A percentile compares a stretch with the other conserved stretches of the same genome.
Evolutionary conservation across 2,329 filamentous ascomycete genomes (phyloP).

Genomic region (Alternaria consortialis): DNA sequence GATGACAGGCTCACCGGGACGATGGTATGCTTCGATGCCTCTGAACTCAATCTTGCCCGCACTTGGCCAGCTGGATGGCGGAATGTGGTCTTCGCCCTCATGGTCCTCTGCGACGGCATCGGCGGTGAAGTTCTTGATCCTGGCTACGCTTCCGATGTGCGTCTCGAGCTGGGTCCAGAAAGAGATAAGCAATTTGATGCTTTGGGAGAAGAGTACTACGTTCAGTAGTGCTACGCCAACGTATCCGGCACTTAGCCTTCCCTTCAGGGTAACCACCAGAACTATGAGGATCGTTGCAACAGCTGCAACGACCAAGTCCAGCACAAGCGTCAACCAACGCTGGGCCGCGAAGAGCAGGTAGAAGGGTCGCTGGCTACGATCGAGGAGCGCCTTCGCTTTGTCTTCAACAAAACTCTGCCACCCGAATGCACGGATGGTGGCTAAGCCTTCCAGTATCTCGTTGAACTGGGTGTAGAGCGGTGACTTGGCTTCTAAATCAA

Average conservation of each 20-base stretch:
- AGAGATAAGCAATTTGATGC: constrained; percentile 60
- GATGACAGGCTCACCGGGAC: constrained; percentile 52
- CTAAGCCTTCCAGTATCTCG: constrained; percentile 59
- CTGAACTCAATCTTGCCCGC: constrained; percentile 56
- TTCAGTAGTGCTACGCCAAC: constrained; percentile 64
- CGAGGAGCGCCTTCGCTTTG: constrained; percentile 51
- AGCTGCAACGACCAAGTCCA: constrained; percentile 53
- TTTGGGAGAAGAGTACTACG: constrained; percentile 63
- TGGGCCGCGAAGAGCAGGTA: constrained; percentile 59
- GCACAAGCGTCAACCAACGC: constrained; percentile 55
- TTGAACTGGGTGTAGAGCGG: constrained; percentile 63
- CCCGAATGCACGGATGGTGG: constrained; percentile 62
- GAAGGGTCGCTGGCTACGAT: constrained; percentile 55
- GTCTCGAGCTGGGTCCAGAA: constrained; percentile 68
- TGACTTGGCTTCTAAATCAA: constrained; percentile 63
- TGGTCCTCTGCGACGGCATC: constrained; percentile 58
- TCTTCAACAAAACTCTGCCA: constrained; percentile 55
- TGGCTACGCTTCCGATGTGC: constrained; percentile 64
- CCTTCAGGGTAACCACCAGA: constrained; percentile 44
- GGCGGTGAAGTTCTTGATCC: constrained; percentile 63
- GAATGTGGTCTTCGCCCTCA: constrained; percentile 59
- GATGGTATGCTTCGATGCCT: constrained; percentile 57
- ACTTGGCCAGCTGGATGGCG: constrained; percentile 55
- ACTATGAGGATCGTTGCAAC: constrained; percentile 51
- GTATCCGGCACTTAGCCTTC: constrained; percentile 58